Evolutionary conservation across 208 protist genomes (phyloP).

Genomic region (Crithidia fasciculata): DNA sequence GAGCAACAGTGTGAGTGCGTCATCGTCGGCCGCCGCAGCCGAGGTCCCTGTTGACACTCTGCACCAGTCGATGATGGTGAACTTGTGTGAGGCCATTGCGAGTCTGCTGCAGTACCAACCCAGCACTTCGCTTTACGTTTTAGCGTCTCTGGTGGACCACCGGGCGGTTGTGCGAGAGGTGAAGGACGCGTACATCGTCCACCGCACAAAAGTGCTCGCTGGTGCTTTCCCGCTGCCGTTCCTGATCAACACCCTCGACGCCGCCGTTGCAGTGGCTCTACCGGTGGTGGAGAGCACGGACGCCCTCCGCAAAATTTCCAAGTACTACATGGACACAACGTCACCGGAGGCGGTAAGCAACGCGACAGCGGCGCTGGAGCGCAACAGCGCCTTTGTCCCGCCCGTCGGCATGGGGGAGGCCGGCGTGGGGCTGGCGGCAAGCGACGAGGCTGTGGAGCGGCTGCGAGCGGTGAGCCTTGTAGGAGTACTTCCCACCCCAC

Average conservation of each 20-base stretch:
- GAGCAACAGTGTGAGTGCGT: background rate
- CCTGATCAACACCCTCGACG: conserved; percentile 67
- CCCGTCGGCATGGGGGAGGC: conserved; percentile 8
- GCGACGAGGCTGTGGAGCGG: conserved; percentile 39
- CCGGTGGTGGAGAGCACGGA: conserved; percentile 45
- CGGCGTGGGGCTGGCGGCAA: conserved; percentile 34
- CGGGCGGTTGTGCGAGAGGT: conserved; percentile 53
- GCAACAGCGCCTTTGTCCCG: conserved; percentile 9
- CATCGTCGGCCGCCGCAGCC: background rate
- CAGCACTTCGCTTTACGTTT: conserved; percentile 46
- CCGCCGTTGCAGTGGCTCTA: conserved; percentile 53
- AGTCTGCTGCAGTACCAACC: conserved; percentile 80
- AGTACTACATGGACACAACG: conserved; percentile 28
- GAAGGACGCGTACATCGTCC: conserved; percentile 42
- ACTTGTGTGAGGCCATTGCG: conserved; percentile 73
- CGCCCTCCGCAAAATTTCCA: conserved; percentile 24
- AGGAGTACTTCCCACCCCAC: conserved; percentile 78
- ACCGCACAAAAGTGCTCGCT: conserved; percentile 23
- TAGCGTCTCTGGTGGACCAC: conserved; percentile 63
- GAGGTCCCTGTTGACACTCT: conserved; percentile 4
- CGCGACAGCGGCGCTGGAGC: conserved; percentile 10
- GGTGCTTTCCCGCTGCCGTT: conserved; percentile 41
- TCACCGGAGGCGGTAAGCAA: conserved; percentile 16
- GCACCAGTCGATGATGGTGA: conserved; percentile 53
- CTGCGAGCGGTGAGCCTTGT: conserved; percentile 76